These are phyloP conservation scores for Pseudevernia furfuracea DNA, from an alignment of 495 filamentous ascomycete genomes.

Conservation along the genomic window DNA sequence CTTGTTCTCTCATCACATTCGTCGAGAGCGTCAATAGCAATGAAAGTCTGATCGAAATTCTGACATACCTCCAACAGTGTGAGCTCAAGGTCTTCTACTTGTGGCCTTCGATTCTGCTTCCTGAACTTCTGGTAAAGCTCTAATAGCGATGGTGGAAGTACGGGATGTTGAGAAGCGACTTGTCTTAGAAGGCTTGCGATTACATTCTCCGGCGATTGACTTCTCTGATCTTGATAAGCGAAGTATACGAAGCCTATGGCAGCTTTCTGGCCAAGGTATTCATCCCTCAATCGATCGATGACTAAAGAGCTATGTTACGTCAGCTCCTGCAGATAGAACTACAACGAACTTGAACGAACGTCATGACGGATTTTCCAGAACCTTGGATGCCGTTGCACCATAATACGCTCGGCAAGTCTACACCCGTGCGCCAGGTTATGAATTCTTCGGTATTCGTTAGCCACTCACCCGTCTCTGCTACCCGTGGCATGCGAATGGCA, in stretches of 20 bases:
- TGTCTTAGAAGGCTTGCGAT: constrained; percentile 16
- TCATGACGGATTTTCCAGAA: constrained; percentile 15
- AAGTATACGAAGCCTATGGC: constrained; percentile 13
- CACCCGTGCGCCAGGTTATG: constrained; percentile 10
- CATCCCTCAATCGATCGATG: constrained; percentile 12
- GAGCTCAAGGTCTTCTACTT: constrained; percentile 10
- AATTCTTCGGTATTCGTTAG: constrained; percentile 5
- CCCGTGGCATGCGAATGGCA: constrained; percentile 8
- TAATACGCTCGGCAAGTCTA: background rate
- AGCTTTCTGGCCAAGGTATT: background rate
- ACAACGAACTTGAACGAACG: constrained; percentile 1
- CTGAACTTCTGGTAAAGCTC: constrained; percentile 1
- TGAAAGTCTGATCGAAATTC: constrained; percentile 16
- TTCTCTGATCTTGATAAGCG: constrained; percentile 16
- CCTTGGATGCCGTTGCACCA: constrained; percentile 19
- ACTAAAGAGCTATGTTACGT: constrained; percentile 13
- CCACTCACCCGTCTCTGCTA: constrained; percentile 16
- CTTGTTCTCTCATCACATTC: constrained; percentile 26
- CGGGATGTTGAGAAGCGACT: background rate
- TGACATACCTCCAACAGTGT: constrained; percentile 8
- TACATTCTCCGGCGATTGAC: constrained; percentile 4
- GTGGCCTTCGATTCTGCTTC: background rate
- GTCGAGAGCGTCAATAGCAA: constrained; percentile 31
- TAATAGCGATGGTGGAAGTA: constrained; percentile 4
- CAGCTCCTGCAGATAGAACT: background rate